Evolutionary conservation across 2,329 filamentous ascomycete species (phyloP).

Genomic region (Aspergillus intermedius): DNA sequence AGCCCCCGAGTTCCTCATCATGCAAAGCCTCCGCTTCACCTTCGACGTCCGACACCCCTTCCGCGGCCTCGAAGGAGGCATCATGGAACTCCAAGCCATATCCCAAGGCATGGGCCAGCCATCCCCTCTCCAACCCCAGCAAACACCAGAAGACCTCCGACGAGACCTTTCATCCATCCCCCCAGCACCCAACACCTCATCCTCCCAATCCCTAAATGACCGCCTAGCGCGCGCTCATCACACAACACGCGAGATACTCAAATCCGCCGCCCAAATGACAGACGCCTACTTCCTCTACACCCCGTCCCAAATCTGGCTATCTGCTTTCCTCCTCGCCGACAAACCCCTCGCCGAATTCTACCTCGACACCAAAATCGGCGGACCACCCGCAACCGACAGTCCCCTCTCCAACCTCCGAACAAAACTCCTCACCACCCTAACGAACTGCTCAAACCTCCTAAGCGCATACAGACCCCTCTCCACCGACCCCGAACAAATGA

Average conservation of each 20-base stretch:
- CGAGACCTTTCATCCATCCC: slow-evolving; percentile 25
- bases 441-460: slow-evolving; percentile 34
- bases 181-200: slow-evolving; percentile 14
- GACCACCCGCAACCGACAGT: slow-evolving; percentile 10
- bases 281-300: slow-evolving; percentile 98
- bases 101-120: slow-evolving; percentile 52
- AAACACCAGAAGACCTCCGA: slow-evolving; percentile 27
- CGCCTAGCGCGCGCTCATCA: slow-evolving; percentile 60
- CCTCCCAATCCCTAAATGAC: slow-evolving; percentile 29
- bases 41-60: slow-evolving; percentile 91
- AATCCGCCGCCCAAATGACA: slow-evolving; percentile 74
- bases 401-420: slow-evolving; percentile 27
- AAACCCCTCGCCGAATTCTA: slow-evolving; percentile 39
- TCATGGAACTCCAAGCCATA: slow-evolving; percentile 71
- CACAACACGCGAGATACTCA: slow-evolving; percentile 66
- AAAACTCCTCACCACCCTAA: slow-evolving; percentile 33
- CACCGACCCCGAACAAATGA: slow-evolving; percentile 35
- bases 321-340: slow-evolving; percentile 71
- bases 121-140: slow-evolving; percentile 21
- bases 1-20: slow-evolving; percentile 85
- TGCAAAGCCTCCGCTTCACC: slow-evolving; percentile 85
- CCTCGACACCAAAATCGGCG: slow-evolving; percentile 38
- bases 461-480: slow-evolving; percentile 33
- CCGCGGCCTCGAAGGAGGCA: slow-evolving; percentile 74
- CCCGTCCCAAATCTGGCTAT: slow-evolving; percentile 87